phyloP scores from a whole-genome alignment of 345 rosid species.

The Eucalyptus shirleyi region DNA sequence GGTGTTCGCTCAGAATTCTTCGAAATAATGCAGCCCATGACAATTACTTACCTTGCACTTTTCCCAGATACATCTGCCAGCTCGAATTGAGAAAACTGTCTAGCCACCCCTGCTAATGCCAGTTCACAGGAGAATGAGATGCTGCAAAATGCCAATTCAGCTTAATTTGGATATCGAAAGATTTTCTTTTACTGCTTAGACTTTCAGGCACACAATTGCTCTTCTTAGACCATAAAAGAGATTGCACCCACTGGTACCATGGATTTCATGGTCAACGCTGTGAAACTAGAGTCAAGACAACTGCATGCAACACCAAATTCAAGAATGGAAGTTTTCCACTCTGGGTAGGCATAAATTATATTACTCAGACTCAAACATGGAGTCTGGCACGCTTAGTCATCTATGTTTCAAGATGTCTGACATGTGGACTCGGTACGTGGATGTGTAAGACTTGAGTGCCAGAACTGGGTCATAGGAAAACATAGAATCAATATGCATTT shows the following conservation, averaged over 20 bases:
- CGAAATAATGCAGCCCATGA: slow-evolving; percentile 36
- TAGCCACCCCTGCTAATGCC: background rate
- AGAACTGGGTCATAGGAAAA: background rate
- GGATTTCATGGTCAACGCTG: background rate
- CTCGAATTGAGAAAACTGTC: background rate
- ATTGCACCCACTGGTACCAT: background rate
- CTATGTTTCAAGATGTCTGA: background rate
- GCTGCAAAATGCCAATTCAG: background rate
- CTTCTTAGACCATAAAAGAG: background rate
- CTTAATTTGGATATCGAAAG: background rate
- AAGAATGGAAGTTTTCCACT: background rate
- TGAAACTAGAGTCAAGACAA: background rate
- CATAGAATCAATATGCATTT: background rate
- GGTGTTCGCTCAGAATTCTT: slow-evolving; percentile 16
- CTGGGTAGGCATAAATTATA: background rate
- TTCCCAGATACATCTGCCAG: background rate
- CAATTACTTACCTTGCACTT: background rate
- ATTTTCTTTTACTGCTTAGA: background rate
- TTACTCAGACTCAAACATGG: background rate
- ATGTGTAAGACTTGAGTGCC: background rate
- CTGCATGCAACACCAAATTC: background rate
- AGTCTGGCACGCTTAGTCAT: background rate
- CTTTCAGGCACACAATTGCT: background rate
- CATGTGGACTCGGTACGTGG: background rate
- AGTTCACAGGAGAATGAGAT: background rate